phyloP scores from a whole-genome alignment of 225 moss, liverwort and hornwort genomes.

The Antitrichia curtipendula region DNA sequence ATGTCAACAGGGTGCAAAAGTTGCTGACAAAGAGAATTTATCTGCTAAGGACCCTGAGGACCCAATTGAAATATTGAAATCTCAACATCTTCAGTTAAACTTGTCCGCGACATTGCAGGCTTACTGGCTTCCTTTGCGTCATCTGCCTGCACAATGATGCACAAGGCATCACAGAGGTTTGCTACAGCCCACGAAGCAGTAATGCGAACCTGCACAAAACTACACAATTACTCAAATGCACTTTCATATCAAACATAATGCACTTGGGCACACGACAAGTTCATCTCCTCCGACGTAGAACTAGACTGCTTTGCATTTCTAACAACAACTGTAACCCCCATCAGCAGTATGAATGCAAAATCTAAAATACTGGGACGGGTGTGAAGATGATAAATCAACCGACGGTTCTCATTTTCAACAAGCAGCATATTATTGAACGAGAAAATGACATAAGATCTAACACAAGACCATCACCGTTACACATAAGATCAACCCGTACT shows the following conservation, averaged over 20 bases:
- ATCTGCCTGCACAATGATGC: slow-evolving; percentile 47
- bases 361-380: not conserved
- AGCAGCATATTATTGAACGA: not conserved
- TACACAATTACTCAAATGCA: not conserved
- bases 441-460: not conserved
- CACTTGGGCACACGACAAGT: not conserved
- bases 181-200: slow-evolving; percentile 96
- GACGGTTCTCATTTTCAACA: not conserved
- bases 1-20: not conserved
- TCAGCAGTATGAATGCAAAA: not conserved
- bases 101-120: not conserved
- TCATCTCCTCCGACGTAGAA: not conserved
- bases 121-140: slow-evolving; percentile 35
- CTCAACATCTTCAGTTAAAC: not conserved
- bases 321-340: not conserved
- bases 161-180: slow-evolving; percentile 84
- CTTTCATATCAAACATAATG: not conserved
- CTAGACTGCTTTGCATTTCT: not conserved
- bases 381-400: not conserved
- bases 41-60: not conserved
- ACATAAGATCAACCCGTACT: not conserved
- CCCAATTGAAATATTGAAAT: not conserved
- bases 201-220: slow-evolving; percentile 64
- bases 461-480: not conserved
- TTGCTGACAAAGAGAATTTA: not conserved